Evolutionary conservation across 495 filamentous ascomycete genomes (phyloP).

Genomic region (Penicillium goetzii): DNA sequence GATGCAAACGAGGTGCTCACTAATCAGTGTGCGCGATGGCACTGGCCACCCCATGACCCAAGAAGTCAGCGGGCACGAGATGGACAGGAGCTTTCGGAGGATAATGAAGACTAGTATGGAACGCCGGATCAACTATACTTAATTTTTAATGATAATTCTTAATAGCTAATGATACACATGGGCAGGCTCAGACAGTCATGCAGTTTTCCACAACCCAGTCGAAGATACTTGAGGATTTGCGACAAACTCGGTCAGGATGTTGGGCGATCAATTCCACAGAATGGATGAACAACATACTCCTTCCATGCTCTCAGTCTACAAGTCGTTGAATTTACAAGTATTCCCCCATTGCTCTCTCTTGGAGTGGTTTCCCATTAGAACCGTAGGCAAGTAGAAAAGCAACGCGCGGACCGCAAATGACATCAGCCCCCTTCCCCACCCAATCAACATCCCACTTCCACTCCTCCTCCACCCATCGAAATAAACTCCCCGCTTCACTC

Average conservation of each 20-base stretch:
- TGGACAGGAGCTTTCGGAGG: not conserved
- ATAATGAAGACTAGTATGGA: no score
- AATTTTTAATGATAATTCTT: no score
- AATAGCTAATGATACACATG: no score
- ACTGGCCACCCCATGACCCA: not conserved
- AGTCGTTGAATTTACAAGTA: not conserved
- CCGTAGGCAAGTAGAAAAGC: not conserved
- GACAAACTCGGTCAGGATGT: not conserved
- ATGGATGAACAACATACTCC: not conserved
- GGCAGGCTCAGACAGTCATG: not conserved
- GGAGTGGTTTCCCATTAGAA: not conserved
- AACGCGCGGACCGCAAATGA: not conserved
- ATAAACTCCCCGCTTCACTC: not conserved
- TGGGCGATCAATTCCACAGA: not conserved
- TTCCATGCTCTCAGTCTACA: not conserved
- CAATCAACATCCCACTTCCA: not conserved
- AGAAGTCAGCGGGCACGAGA: not conserved
- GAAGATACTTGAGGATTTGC: not conserved
- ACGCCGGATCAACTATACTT: no score
- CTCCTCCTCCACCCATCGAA: not conserved
- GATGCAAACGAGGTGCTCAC: conserved; percentile 4
- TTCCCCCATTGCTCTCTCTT: not conserved
- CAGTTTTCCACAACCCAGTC: not conserved
- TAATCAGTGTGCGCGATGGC: not conserved
- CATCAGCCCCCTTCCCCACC: not conserved